phyloP scores from a whole-genome alignment of 176 grass and related monocot species.

The Puccinellia tenuiflora region DNA sequence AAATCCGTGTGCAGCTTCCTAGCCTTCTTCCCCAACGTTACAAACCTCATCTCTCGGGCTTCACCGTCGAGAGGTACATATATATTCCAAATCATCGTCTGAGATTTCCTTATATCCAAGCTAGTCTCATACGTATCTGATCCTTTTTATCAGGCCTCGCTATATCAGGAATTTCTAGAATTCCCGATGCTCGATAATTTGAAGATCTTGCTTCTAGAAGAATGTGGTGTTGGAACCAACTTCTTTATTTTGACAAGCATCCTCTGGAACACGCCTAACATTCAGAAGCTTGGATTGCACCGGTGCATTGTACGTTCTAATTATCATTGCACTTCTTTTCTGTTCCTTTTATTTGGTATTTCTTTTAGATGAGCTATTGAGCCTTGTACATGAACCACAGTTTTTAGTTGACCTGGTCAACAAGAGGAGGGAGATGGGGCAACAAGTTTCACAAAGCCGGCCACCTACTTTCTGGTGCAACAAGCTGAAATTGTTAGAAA shows the following conservation, averaged over 20 bases:
- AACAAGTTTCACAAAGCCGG: too few relatives aligned
- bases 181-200: background rate
- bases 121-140: too few relatives aligned
- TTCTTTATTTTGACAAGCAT: background rate
- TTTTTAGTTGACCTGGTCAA: too few relatives aligned
- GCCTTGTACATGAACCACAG: too few relatives aligned
- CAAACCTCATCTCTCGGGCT: background rate
- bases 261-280: background rate
- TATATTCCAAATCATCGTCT: too few relatives aligned
- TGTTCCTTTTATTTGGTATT: too few relatives aligned
- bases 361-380: too few relatives aligned
- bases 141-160: too few relatives aligned
- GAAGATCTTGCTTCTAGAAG: background rate
- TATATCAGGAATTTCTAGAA: background rate
- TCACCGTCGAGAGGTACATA: background rate
- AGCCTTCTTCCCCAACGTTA: background rate
- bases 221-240: background rate
- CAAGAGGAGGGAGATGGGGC: too few relatives aligned
- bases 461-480: background rate
- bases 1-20: background rate
- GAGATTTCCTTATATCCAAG: too few relatives aligned
- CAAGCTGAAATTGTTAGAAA: background rate
- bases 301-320: background rate
- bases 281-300: conserved; percentile 9
- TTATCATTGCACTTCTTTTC: too few relatives aligned